Evolutionary conservation across 768 basidiomycete genomes (phyloP).

Genomic region (Guyanaporus albipodus): DNA sequence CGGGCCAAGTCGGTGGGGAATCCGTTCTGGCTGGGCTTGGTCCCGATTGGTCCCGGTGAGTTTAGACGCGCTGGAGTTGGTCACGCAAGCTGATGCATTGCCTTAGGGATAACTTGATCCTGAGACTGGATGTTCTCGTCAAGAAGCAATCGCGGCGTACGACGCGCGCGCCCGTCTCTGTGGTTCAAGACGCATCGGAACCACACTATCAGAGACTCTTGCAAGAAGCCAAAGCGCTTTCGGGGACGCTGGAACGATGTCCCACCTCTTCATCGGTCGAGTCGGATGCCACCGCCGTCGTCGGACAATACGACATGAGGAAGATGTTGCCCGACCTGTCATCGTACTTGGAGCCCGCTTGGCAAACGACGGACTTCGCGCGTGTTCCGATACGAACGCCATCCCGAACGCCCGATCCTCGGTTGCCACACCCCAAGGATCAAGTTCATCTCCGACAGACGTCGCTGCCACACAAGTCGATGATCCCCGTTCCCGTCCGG

Average conservation of each 20-base stretch:
- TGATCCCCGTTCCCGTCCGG: constrained; percentile 43
- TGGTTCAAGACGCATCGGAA: constrained; percentile 33
- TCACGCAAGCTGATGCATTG: not conserved
- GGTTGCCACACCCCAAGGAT: constrained; percentile 55
- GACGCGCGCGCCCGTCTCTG: not conserved
- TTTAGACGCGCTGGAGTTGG: not conserved
- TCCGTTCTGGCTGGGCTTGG: constrained; percentile 39
- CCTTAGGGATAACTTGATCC: constrained; percentile 19
- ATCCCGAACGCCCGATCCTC: constrained; percentile 44
- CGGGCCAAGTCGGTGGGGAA: constrained; percentile 45
- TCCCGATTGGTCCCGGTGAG: constrained; percentile 56
- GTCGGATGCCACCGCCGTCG: constrained; percentile 34
- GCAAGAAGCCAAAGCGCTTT: constrained; percentile 28
- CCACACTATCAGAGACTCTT: constrained; percentile 52
- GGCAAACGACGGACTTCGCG: constrained; percentile 10
- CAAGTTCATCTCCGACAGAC: constrained; percentile 59
- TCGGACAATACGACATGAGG: constrained; percentile 39
- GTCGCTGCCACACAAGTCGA: constrained; percentile 35
- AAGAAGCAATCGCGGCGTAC: constrained; percentile 23
- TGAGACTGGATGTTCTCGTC: constrained; percentile 31
- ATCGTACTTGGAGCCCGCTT: constrained; percentile 37
- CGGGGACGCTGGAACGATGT: constrained; percentile 15
- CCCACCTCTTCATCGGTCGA: constrained; percentile 8
- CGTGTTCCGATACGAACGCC: constrained; percentile 62
- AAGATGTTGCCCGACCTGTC: constrained; percentile 42